Percentiles rank a stretch among this genome's conserved stretches.
Conservation (phyloP, 1,284 basidiomycete genomes). For the Sanguinoderma infundibulare region DNA sequence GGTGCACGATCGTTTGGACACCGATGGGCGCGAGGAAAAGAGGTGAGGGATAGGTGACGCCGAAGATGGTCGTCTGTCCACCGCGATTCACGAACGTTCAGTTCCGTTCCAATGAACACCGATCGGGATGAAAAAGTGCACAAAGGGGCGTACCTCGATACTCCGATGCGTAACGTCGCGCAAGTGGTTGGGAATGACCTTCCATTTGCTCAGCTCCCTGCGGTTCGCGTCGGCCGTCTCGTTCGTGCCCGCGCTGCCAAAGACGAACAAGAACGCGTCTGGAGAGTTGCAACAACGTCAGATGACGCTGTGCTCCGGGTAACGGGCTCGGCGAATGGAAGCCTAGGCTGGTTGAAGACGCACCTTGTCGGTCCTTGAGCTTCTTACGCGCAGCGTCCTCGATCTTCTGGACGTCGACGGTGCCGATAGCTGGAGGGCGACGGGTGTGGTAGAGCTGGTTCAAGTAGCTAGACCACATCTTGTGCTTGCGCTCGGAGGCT, state of each 20-base stretch:
- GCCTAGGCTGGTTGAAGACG: background rate
- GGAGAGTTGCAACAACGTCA: background rate
- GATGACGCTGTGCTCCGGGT: background rate
- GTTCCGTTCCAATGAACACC: background rate
- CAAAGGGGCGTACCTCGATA: constrained; percentile 50
- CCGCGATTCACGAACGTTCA: constrained; percentile 48
- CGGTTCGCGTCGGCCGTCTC: constrained; percentile 60
- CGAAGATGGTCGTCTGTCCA: constrained; percentile 49
- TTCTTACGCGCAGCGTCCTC: constrained; percentile 47
- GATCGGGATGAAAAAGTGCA: background rate
- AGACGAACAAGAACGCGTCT: constrained; percentile 69
- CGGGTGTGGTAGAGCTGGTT: constrained; percentile 29
- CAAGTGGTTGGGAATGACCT: constrained; percentile 76
- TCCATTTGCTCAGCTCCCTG: constrained; percentile 59
- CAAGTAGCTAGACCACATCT: constrained; percentile 34
- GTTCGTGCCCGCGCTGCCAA: constrained; percentile 62
- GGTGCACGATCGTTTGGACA: constrained; percentile 66
- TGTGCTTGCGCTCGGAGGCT: background rate
- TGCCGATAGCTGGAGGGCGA: constrained; percentile 40
- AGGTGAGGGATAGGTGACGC: constrained; percentile 65
- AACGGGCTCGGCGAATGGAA: background rate
- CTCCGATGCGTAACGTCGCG: constrained; percentile 63
- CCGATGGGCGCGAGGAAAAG: constrained; percentile 77
- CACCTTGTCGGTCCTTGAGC: constrained; percentile 2
- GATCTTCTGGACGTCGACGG: constrained; percentile 44